Conservation (phyloP, 2,329 filamentous ascomycete species). For the Colletotrichum scovillei region DNA sequence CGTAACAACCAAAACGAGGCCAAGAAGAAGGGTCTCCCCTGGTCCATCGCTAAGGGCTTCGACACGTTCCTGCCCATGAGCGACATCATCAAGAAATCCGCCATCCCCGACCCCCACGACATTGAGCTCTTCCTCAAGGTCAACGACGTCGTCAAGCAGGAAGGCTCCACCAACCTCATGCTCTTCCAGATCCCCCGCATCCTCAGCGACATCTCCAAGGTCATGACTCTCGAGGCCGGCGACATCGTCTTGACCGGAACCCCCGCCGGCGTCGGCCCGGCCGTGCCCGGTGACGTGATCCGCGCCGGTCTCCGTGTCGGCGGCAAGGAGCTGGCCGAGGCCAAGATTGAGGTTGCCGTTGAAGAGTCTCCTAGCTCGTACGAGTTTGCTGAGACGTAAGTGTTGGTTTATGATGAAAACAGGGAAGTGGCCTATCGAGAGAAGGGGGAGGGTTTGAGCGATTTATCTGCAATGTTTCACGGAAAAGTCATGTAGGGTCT, state of each 20-base stretch:
- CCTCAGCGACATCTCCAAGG: constrained; percentile 89
- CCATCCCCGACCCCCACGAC: constrained; percentile 88
- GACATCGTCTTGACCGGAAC: constrained; percentile 97
- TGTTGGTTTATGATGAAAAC: neutral
- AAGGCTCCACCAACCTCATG: constrained; percentile 93
- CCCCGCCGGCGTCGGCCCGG: constrained; percentile 92
- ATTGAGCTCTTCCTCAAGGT: constrained; percentile 88
- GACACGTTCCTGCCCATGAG: constrained; percentile 96
- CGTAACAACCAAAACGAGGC: constrained; percentile 96
- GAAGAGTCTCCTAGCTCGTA: constrained; percentile 84
- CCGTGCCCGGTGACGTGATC: constrained; percentile 88
- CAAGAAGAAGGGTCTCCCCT: constrained; percentile 96
- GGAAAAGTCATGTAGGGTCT: neutral
- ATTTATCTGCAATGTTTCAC: neutral
- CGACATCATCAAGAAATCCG: constrained; percentile 80
- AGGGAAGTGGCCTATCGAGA: neutral
- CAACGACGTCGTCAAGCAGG: constrained; percentile 82
- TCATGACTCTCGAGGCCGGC: constrained; percentile 93
- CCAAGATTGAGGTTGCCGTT: constrained; percentile 84
- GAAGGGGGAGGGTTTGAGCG: neutral
- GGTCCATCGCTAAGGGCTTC: constrained; percentile 97
- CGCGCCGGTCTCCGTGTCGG: constrained; percentile 82
- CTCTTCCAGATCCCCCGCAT: constrained; percentile 90
- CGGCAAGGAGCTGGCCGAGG: constrained; percentile 87
- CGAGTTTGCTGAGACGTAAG: constrained; percentile 78